Evolutionary conservation across 2,329 filamentous ascomycete genomes (phyloP).

Genomic region (Venturia aucupariae): DNA sequence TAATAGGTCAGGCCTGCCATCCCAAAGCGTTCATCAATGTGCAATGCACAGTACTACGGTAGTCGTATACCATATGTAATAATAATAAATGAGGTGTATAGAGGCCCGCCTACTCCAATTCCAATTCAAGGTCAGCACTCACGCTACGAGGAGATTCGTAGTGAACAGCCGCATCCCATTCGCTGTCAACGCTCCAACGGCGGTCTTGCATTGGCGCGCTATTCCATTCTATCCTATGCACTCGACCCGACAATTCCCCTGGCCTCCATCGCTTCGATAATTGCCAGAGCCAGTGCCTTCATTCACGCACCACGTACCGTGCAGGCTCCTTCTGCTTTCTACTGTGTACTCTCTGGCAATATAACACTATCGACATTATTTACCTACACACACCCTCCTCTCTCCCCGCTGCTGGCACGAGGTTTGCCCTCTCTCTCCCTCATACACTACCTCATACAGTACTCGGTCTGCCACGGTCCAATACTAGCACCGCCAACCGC

Average conservation of each 20-base stretch:
- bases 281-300: no score
- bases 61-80: no score
- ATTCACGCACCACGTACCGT: no score
- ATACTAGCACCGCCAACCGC: background rate
- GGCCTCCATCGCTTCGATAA: background rate
- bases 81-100: no score
- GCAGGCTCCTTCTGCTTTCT: no score
- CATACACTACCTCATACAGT: no score
- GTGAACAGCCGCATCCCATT: background rate
- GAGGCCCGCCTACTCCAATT: no score
- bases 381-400: background rate
- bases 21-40: no score
- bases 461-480: background rate
- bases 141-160: background rate
- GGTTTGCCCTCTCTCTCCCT: background rate
- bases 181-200: background rate
- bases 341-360: background rate
- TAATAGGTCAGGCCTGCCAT: no score
- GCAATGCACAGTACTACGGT: no score
- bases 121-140: no score
- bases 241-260: background rate
- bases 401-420: constrained; percentile 1
- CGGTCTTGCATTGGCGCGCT: background rate
- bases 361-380: background rate
- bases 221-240: background rate